phyloP scores from a whole-genome alignment of 768 basidiomycete species.

The Tricholoma hemisulphureum region DNA sequence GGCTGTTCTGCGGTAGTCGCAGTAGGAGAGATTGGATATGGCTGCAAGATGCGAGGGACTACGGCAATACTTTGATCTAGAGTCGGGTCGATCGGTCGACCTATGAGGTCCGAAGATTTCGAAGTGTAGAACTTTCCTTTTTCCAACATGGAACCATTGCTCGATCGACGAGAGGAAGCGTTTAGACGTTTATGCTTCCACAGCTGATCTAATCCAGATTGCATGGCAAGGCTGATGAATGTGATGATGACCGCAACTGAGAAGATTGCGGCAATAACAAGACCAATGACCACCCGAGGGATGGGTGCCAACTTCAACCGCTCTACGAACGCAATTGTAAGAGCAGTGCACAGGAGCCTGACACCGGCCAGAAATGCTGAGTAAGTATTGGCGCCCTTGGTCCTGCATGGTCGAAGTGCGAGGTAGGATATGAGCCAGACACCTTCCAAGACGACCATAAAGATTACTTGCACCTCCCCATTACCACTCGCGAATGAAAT shows the following conservation, averaged over 20 bases:
- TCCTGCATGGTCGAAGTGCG: constrained; percentile 60
- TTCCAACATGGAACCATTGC: constrained; percentile 38
- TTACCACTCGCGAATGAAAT: constrained; percentile 62
- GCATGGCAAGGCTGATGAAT: constrained; percentile 62
- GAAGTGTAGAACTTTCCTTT: constrained; percentile 27
- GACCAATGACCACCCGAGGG: constrained; percentile 77
- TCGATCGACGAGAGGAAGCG: constrained; percentile 12
- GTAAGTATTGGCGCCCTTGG: constrained; percentile 70
- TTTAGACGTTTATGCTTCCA: constrained; percentile 18
- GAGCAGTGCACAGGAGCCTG: constrained; percentile 65
- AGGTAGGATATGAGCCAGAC: constrained; percentile 53
- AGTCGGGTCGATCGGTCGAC: constrained; percentile 51
- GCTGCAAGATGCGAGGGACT: constrained; percentile 40
- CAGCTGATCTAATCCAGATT: constrained; percentile 38
- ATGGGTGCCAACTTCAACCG: constrained; percentile 65
- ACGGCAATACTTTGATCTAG: constrained; percentile 44
- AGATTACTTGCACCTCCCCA: constrained; percentile 67
- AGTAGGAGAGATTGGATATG: constrained; percentile 47
- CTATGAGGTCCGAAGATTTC: constrained; percentile 15
- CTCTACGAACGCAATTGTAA: constrained; percentile 78
- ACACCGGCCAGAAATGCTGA: constrained; percentile 63
- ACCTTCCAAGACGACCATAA: constrained; percentile 65
- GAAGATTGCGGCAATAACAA: constrained; percentile 69
- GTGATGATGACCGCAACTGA: constrained; percentile 69
- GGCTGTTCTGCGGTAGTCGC: constrained; percentile 29